Evolutionary conservation across 2,329 filamentous ascomycete genomes (phyloP).

Genomic region (Diaporthe citriasiana): DNA sequence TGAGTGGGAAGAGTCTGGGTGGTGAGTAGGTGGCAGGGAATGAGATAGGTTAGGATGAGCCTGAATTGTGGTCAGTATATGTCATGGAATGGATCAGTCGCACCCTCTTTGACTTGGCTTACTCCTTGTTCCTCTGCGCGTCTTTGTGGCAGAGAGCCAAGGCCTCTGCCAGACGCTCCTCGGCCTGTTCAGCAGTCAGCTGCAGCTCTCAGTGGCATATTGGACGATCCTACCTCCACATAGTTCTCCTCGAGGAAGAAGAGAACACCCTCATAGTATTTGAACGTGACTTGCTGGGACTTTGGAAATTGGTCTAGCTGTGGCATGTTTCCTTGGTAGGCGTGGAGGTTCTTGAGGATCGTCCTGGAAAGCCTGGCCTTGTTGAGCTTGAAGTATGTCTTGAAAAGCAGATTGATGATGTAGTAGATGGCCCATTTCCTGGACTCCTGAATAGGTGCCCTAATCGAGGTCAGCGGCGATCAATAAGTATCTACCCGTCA

Average conservation of each 20-base stretch:
- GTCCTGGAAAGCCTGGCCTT: slow-evolving; percentile 91
- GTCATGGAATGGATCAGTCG: slow-evolving; percentile 18
- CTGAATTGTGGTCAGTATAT: slow-evolving; percentile 59
- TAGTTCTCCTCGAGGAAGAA: slow-evolving; percentile 96
- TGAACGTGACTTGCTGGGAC: slow-evolving; percentile 94
- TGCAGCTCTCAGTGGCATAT: background rate
- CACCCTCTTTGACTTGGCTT: slow-evolving; percentile 50
- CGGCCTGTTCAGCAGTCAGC: slow-evolving; percentile 67
- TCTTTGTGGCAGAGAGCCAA: slow-evolving; percentile 84
- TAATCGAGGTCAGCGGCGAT: slow-evolving; percentile 53
- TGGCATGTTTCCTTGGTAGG: slow-evolving; percentile 85
- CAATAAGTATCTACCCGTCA: too few relatives aligned
- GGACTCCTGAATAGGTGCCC: slow-evolving; percentile 86
- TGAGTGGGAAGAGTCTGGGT: slow-evolving; percentile 85
- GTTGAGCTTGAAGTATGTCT: slow-evolving; percentile 97
- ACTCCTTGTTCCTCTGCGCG: slow-evolving; percentile 85
- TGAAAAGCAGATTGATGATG: slow-evolving; percentile 94
- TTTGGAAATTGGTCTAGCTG: slow-evolving; percentile 84
- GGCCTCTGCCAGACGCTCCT: slow-evolving; percentile 83
- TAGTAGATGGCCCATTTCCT: slow-evolving; percentile 99
- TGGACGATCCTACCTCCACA: slow-evolving; percentile 68
- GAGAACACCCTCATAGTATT: slow-evolving; percentile 96
- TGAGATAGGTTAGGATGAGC: slow-evolving; percentile 92
- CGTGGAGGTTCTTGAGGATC: slow-evolving; percentile 85
- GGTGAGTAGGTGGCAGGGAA: slow-evolving; percentile 92